Conservation (phyloP, 108 stramenopile species). For the Pseudonitzschia pungens region DNA sequence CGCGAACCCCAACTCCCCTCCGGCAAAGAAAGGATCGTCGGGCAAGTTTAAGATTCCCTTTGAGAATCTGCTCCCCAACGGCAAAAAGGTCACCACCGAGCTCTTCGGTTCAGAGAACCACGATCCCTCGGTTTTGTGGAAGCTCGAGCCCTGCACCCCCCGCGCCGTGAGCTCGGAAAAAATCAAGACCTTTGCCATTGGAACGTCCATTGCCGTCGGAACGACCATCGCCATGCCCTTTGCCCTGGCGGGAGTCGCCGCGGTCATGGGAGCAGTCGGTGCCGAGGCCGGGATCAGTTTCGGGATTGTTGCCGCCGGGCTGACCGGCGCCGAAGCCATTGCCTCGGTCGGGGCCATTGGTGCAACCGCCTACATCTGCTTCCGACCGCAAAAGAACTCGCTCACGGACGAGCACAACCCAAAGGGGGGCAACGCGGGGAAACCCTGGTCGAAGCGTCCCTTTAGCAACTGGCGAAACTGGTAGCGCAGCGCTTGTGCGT, state of each 20-base stretch:
- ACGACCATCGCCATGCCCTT: constrained; percentile 60
- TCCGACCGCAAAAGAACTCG: constrained; percentile 26
- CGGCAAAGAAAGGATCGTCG: no score
- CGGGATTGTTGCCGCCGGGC: constrained; percentile 32
- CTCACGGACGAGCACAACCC: constrained; percentile 22
- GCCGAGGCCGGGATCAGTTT: constrained; percentile 41
- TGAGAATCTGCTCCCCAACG: neutral
- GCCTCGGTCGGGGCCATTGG: constrained; percentile 48
- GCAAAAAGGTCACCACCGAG: neutral
- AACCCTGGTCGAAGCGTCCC: constrained; percentile 38
- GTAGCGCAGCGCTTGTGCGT: no score
- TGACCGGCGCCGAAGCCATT: constrained; percentile 44
- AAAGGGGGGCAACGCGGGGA: neutral
- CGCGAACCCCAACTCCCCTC: neutral
- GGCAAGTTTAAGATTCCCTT: neutral
- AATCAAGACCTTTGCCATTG: constrained; percentile 55
- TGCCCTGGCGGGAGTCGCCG: constrained; percentile 46
- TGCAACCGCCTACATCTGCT: constrained; percentile 40
- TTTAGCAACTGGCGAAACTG: constrained; percentile 46
- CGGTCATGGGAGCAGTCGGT: constrained; percentile 39
- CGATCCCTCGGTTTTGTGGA: constrained; percentile 20
- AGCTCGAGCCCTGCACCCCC: constrained; percentile 44
- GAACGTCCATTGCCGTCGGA: constrained; percentile 42
- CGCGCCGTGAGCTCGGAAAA: constrained; percentile 44
- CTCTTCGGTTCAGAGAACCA: neutral